Evolutionary conservation across 2,329 filamentous ascomycete genomes (phyloP).

Genomic region (Nothopassalora personata): DNA sequence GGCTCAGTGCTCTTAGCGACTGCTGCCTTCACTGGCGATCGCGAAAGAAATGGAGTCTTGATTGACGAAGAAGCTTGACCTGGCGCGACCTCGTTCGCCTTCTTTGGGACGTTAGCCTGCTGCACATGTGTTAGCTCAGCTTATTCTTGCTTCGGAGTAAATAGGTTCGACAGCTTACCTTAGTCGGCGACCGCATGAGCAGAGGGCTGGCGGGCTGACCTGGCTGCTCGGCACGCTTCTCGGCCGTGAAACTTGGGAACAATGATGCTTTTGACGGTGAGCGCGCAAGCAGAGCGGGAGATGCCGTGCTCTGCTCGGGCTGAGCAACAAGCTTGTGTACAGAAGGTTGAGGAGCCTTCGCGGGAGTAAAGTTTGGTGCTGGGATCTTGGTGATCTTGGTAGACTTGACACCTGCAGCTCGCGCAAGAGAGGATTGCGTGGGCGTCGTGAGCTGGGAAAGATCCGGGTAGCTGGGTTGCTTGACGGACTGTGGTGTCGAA

Average conservation of each 20-base stretch:
- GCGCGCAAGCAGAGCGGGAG: slow-evolving; percentile 24
- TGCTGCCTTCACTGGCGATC: slow-evolving; percentile 27
- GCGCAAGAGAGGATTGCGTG: slow-evolving; percentile 67
- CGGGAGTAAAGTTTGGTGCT: slow-evolving; percentile 22
- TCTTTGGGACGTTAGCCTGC: slow-evolving; percentile 1
- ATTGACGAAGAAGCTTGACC: slow-evolving; percentile 6
- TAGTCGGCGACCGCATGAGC: slow-evolving; percentile 27
- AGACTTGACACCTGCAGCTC: slow-evolving; percentile 50
- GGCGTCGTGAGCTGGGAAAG: slow-evolving; percentile 63
- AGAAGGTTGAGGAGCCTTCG: slow-evolving; percentile 15
- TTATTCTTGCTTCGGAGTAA: neutral
- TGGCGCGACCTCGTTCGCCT: slow-evolving; percentile 1
- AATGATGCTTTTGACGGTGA: slow-evolving; percentile 28
- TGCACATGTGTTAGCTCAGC: neutral
- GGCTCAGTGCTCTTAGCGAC: slow-evolving; percentile 16
- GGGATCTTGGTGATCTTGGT: slow-evolving; percentile 34
- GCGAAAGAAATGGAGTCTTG: slow-evolving; percentile 25
- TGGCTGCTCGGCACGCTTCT: slow-evolving; percentile 9
- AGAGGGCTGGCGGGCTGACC: slow-evolving; percentile 19
- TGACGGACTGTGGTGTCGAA: slow-evolving; percentile 48
- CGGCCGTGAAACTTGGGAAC: slow-evolving; percentile 9
- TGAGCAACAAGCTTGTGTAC: slow-evolving; percentile 6
- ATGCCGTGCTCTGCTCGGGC: slow-evolving; percentile 5
- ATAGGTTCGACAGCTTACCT: neutral
- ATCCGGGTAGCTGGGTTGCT: slow-evolving; percentile 46